phyloP scores from a whole-genome alignment of 2,329 filamentous ascomycete genomes.

The Fusarium sp. region DNA sequence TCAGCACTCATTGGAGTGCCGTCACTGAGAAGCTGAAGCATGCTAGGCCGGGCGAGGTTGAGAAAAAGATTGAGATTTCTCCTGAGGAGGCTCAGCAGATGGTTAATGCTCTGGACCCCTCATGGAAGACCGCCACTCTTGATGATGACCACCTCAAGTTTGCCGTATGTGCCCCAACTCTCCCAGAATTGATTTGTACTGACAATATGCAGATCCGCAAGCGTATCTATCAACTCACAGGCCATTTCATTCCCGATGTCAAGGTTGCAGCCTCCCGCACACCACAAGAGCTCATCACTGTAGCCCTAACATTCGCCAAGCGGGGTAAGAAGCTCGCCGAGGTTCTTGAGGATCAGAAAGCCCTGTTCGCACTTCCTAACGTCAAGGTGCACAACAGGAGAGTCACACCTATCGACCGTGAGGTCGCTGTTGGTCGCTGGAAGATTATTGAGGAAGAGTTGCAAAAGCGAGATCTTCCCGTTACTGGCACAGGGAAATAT shows the following conservation, averaged over 20 bases:
- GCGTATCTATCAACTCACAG: constrained; percentile 82
- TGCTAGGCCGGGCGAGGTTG: constrained; percentile 41
- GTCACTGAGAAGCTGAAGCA: constrained; percentile 47
- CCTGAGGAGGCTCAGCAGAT: constrained; percentile 54
- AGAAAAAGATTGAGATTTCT: constrained; percentile 40
- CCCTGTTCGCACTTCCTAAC: constrained; percentile 69
- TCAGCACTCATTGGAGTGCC: constrained; percentile 50
- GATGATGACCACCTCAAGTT: constrained; percentile 71
- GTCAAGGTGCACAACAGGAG: constrained; percentile 72
- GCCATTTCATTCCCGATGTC: constrained; percentile 76
- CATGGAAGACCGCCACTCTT: constrained; percentile 68
- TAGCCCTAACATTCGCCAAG: constrained; percentile 64
- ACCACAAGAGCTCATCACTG: constrained; percentile 62
- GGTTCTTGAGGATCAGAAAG: constrained; percentile 58
- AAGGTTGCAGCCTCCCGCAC: constrained; percentile 66
- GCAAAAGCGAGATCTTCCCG: constrained; percentile 67
- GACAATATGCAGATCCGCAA: constrained; percentile 74
- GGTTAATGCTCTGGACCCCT: constrained; percentile 58
- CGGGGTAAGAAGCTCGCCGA: constrained; percentile 71
- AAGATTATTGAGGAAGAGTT: constrained; percentile 82
- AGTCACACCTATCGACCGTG: constrained; percentile 76
- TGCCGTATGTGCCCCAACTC: constrained; percentile 65
- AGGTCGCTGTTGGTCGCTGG: constrained; percentile 77
- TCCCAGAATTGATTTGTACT: not conserved
- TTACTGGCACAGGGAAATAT: constrained; percentile 56